Evolutionary conservation across 2,329 filamentous ascomycete genomes (phyloP).

Genomic region (Nannizziopsis arthrosporioides): DNA sequence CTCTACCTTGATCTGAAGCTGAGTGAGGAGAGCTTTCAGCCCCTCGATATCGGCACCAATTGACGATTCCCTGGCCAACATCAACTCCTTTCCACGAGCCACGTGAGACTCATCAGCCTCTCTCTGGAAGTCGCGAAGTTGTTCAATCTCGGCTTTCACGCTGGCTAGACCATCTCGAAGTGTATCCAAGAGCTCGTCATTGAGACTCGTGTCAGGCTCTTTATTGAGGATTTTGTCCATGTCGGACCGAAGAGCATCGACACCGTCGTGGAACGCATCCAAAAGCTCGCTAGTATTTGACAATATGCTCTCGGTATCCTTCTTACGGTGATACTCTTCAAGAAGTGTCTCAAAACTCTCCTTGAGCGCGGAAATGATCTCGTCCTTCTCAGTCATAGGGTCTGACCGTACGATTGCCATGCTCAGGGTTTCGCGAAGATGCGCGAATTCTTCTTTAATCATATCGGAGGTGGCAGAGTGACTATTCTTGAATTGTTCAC

Average conservation of each 20-base stretch:
- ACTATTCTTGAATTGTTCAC: conserved; percentile 31
- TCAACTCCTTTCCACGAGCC: conserved; percentile 44
- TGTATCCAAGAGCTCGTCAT: conserved; percentile 79
- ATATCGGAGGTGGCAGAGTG: conserved; percentile 38
- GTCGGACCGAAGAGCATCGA: conserved; percentile 64
- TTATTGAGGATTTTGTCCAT: conserved; percentile 64
- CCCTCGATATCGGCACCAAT: conserved; percentile 66
- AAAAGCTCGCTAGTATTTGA: conserved; percentile 48
- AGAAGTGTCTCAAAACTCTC: conserved; percentile 35
- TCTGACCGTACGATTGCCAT: conserved; percentile 40
- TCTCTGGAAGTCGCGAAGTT: conserved; percentile 49
- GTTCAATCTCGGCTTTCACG: conserved; percentile 66
- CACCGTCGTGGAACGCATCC: conserved; percentile 54
- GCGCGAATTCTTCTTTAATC: conserved; percentile 50
- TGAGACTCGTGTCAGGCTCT: conserved; percentile 68
- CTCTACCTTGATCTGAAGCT: conserved; percentile 76
- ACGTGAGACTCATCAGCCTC: conserved; percentile 41
- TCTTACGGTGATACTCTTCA: conserved; percentile 44
- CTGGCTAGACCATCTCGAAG: conserved; percentile 69
- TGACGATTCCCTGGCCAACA: conserved; percentile 44
- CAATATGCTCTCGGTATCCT: conserved; percentile 42
- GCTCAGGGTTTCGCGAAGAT: conserved; percentile 47
- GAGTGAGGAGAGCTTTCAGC: conserved; percentile 68
- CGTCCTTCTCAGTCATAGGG: conserved; percentile 45
- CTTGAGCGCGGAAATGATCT: conserved; percentile 47